Conservation (phyloP, 2,329 filamentous ascomycete genomes). For the Claviceps monticola region DNA sequence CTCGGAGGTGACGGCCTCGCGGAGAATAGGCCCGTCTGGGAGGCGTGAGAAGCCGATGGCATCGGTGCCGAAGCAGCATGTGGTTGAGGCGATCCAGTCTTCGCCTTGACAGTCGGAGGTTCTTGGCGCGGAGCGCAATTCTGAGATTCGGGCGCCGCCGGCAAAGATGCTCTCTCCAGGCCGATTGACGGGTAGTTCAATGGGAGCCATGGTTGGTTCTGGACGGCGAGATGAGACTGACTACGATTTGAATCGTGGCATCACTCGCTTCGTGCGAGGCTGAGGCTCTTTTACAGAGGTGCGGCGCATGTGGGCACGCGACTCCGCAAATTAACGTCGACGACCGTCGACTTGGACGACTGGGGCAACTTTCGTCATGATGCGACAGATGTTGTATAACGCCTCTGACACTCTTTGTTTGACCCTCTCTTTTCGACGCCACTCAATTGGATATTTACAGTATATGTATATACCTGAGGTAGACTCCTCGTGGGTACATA, state of each 20-base stretch:
- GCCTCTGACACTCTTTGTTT: no score
- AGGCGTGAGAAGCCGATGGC: conserved; percentile 7
- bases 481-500: no score
- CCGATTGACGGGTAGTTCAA: conserved; percentile 9
- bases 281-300: no score
- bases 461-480: no score
- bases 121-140: conserved; percentile 4
- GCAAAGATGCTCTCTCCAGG: conserved; percentile 8
- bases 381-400: no score
- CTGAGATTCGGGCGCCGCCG: conserved; percentile 8
- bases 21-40: conserved; percentile 8
- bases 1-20: conserved; percentile 7
- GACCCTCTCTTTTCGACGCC: no score
- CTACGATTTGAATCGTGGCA: no score
- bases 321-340: not conserved
- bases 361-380: not conserved
- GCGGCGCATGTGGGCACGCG: not conserved
- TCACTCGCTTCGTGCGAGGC: no score
- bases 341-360: not conserved
- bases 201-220: conserved; percentile 6
- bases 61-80: conserved; percentile 9
- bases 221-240: no score
- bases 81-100: conserved; percentile 11
- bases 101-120: conserved; percentile 7
- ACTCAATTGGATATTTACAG: no score